phyloP scores from a whole-genome alignment of 2,329 filamentous ascomycete genomes.

The Dryadomyces sulphureus region DNA sequence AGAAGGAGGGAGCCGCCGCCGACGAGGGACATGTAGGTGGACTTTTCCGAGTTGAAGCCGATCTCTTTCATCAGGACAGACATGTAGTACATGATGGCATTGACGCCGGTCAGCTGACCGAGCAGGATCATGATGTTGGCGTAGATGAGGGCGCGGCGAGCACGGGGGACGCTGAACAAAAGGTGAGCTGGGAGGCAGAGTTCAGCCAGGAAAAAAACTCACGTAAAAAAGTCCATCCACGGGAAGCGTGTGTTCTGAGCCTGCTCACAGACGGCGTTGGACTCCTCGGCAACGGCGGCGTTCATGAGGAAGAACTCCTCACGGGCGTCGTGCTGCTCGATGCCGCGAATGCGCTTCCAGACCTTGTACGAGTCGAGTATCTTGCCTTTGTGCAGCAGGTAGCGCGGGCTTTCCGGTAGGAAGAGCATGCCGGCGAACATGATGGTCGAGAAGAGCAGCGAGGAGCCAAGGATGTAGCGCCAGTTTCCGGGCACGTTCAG shows the following conservation, averaged over 20 bases:
- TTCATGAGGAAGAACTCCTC: slow-evolving; percentile 64
- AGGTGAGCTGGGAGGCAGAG: neutral
- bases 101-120: slow-evolving; percentile 57
- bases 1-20: slow-evolving; percentile 53
- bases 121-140: slow-evolving; percentile 57
- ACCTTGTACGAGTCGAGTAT: slow-evolving; percentile 48
- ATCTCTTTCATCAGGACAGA: slow-evolving; percentile 50
- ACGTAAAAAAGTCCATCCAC: slow-evolving; percentile 60
- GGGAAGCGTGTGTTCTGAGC: slow-evolving; percentile 41
- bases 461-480: slow-evolving; percentile 61
- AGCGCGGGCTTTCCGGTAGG: slow-evolving; percentile 56
- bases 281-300: slow-evolving; percentile 40
- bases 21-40: slow-evolving; percentile 63
- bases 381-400: slow-evolving; percentile 52
- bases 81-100: slow-evolving; percentile 63
- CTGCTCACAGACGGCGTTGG: slow-evolving; percentile 35
- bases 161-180: slow-evolving; percentile 33
- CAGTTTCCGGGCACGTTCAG: slow-evolving; percentile 54
- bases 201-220: neutral
- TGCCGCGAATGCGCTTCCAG: slow-evolving; percentile 58
- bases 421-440: slow-evolving; percentile 52
- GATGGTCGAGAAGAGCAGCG: slow-evolving; percentile 52
- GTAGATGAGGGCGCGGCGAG: slow-evolving; percentile 50
- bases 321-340: slow-evolving; percentile 37
- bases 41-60: slow-evolving; percentile 45